These are phyloP conservation scores for Coemansia aciculifera DNA, from an alignment of 192 early-diverging fungal genomes.

Conservation along the genomic window DNA sequence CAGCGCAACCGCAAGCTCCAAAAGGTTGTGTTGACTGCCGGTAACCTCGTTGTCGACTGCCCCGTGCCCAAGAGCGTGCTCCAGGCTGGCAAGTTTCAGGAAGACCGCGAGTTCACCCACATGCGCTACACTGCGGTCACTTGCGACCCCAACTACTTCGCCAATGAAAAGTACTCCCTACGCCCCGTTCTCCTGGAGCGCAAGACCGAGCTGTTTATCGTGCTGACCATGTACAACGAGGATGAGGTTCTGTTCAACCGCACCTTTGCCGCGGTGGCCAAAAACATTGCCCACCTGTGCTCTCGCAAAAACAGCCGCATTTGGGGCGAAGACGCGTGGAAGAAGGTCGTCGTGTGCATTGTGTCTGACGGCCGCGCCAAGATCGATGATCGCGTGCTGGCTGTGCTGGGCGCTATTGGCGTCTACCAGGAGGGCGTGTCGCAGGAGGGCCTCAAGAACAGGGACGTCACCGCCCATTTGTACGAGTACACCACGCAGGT, in stretches of 20 bases:
- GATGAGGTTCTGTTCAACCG: slow-evolving; percentile 88
- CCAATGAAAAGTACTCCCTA: slow-evolving; percentile 70
- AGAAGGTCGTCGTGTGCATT: slow-evolving; percentile 91
- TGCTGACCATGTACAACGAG: slow-evolving; percentile 93
- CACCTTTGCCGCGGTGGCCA: slow-evolving; percentile 83
- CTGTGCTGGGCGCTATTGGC: slow-evolving; percentile 81
- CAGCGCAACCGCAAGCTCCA: slow-evolving; percentile 51
- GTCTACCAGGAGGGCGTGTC: slow-evolving; percentile 71
- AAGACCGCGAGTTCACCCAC: slow-evolving; percentile 83
- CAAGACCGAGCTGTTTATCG: slow-evolving; percentile 86
- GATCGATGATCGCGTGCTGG: slow-evolving; percentile 73
- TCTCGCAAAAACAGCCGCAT: slow-evolving; percentile 71
- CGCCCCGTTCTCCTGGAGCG: slow-evolving; percentile 72
- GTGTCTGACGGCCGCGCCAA: slow-evolving; percentile 88
- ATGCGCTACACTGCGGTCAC: slow-evolving; percentile 94
- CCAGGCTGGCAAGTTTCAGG: slow-evolving; percentile 48
- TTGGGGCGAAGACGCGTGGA: slow-evolving; percentile 87
- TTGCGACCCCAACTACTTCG: slow-evolving; percentile 84
- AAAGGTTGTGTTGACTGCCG: slow-evolving; percentile 65
- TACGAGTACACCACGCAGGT: slow-evolving; percentile 91
- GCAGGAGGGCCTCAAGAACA: slow-evolving; percentile 67
- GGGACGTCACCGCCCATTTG: slow-evolving; percentile 76
- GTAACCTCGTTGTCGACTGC: slow-evolving; percentile 74
- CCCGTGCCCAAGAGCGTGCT: slow-evolving; percentile 66
- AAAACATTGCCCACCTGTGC: slow-evolving; percentile 90